Base-by-base conservation (phyloP, 169 alveolate species). In the Eimeria praecox region DNA sequence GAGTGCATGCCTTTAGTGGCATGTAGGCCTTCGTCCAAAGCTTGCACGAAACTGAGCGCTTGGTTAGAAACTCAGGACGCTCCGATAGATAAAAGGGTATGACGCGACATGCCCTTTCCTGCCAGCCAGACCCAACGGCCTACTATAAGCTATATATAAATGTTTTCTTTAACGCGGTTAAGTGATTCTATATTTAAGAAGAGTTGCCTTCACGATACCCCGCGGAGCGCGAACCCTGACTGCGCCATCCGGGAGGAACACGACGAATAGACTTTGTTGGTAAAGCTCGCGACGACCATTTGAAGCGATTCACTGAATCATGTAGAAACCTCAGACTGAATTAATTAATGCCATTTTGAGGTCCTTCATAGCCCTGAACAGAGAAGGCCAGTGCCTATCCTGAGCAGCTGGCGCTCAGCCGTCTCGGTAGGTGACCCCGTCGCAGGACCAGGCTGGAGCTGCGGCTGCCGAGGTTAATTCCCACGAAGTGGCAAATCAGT, bases 361-460 rank as follows among this genome's bases (percentile, higher is more conserved):
- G 33, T n/a, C 12, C 4, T 42, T 44, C 14, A 9, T 18, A 10
- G 22, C 10, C 62, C 8, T 40, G 78, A 56, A 42, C 56, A 56
- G n/a, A 33, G 69, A 38, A 30, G 42, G 92, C 38, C 59, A 33
- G 80, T 85, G 92, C 92, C 92, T 85, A 85, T 85, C 92, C 59
- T 16, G 30, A 33, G 92, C 54, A 38, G 44, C 40, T 49, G 12
- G 38, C 56, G 92, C 92, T 33, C 90, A n/a, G 73, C 59, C 80
- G 92, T 85, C 92, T 85, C 92, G 92, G 92, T 85, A 40, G 92
- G 92, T 85, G 92, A 83, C 91, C 90, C 91, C 91, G 54, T 66
- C 54, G 56, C 92, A 49, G 30, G 5, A 35, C 56, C 46, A 40
- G 75, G 75, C 33, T 54, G 38, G 77, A n/a, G 91, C 33, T 27